Evolutionary conservation across 2,329 filamentous ascomycete genomes (phyloP).

Genomic region (Bisporella sp.): DNA sequence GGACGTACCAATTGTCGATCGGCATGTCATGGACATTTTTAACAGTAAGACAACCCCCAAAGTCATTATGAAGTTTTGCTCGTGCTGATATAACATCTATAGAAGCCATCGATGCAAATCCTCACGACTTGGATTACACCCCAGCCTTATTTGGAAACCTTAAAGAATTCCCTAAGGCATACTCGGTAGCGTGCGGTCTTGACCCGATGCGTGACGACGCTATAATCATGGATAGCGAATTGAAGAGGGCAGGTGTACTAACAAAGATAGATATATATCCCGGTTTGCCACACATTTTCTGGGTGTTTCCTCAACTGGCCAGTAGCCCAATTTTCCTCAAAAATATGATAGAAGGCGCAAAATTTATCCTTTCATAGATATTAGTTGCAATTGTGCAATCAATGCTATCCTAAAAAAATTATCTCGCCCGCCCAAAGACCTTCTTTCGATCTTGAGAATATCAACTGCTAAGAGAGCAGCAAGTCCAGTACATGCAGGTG

Average conservation of each 20-base stretch:
- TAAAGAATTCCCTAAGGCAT: constrained; percentile 14
- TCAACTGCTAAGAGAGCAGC: neutral
- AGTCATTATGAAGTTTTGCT: neutral
- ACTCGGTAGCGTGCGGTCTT: constrained; percentile 17
- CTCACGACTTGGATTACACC: constrained; percentile 11
- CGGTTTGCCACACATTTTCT: constrained; percentile 28
- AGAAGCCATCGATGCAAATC: constrained; percentile 5
- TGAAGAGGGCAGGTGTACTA: constrained; percentile 21
- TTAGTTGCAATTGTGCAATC: neutral
- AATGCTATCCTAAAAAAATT: neutral
- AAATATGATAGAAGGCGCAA: constrained; percentile 12
- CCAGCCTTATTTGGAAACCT: constrained; percentile 11
- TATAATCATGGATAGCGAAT: constrained; percentile 20
- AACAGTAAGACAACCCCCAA: constrained; percentile 1
- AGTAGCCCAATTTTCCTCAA: constrained; percentile 12
- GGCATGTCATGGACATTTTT: constrained; percentile 13
- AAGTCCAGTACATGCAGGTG: neutral
- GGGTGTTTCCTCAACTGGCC: constrained; percentile 16
- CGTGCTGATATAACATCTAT: neutral
- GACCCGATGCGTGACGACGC: constrained; percentile 28
- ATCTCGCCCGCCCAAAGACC: neutral
- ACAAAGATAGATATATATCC: constrained; percentile 23
- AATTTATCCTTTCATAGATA: neutral
- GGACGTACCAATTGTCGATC: constrained; percentile 16
- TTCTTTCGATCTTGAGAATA: neutral